Conservation (phyloP, 2,329 filamentous ascomycete genomes). For the Pseudonectria foliicola region DNA sequence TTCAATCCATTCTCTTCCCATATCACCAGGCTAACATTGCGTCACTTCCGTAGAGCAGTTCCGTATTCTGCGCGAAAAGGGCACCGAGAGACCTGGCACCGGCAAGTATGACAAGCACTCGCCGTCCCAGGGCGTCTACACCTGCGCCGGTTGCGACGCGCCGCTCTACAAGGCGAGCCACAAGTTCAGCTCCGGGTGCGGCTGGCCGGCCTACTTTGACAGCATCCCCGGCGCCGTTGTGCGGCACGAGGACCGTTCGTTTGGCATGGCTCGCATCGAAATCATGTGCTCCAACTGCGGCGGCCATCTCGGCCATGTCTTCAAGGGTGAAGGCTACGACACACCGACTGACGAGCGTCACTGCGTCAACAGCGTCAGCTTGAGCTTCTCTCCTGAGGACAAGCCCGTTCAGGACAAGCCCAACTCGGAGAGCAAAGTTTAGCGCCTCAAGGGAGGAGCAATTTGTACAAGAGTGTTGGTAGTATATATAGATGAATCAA, state of each 20-base stretch:
- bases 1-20: neutral
- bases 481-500: too few relatives aligned
- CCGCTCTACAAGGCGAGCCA: conserved; percentile 89
- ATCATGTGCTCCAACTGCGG: conserved; percentile 94
- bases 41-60: conserved; percentile 68
- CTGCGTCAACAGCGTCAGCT: conserved; percentile 89
- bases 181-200: conserved; percentile 95
- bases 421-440: conserved; percentile 32
- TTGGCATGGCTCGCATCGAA: conserved; percentile 83
- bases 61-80: conserved; percentile 83
- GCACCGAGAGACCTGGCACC: conserved; percentile 74
- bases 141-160: conserved; percentile 76
- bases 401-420: conserved; percentile 31
- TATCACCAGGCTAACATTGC: conserved; percentile 4
- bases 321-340: conserved; percentile 78
- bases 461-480: neutral
- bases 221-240: conserved; percentile 86
- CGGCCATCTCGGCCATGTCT: conserved; percentile 89
- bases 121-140: conserved; percentile 70
- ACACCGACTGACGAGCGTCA: conserved; percentile 94
- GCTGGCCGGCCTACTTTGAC: conserved; percentile 98
- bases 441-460: neutral
- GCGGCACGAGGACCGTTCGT: conserved; percentile 65
- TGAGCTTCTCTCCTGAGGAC: conserved; percentile 70
- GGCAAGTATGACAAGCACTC: conserved; percentile 86